Conservation (phyloP, 805 yeast genomes). For the Candida sonorensis region DNA sequence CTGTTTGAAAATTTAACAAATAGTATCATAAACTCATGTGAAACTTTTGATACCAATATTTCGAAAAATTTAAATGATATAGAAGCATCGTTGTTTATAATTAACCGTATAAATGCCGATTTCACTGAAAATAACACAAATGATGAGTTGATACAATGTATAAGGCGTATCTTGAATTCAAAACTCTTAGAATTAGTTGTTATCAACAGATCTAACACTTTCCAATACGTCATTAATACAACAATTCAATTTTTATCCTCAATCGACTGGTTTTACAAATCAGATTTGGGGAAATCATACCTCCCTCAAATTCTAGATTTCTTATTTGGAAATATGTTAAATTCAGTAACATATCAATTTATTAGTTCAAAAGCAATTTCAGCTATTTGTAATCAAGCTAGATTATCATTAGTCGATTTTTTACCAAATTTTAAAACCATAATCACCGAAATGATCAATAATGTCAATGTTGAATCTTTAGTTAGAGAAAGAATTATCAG, state of each 20-base stretch:
- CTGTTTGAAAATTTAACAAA: slow-evolving; percentile 39
- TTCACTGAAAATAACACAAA: slow-evolving; percentile 31
- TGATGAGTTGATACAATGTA: slow-evolving; percentile 11
- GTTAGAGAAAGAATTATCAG: slow-evolving; percentile 55
- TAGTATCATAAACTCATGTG: slow-evolving; percentile 24
- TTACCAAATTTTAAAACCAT: slow-evolving; percentile 44
- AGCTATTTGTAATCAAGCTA: slow-evolving; percentile 49
- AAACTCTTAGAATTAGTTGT: slow-evolving; percentile 22
- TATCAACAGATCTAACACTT: slow-evolving; percentile 5
- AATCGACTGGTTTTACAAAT: slow-evolving; percentile 52
- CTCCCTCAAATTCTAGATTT: slow-evolving; percentile 49
- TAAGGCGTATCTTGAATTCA: too few relatives aligned
- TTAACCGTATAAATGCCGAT: slow-evolving; percentile 51
- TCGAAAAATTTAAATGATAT: slow-evolving; percentile 30
- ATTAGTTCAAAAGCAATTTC: slow-evolving; percentile 51
- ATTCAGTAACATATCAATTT: slow-evolving; percentile 22
- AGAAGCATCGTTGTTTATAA: slow-evolving; percentile 57
- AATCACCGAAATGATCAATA: slow-evolving; percentile 39
- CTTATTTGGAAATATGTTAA: slow-evolving; percentile 28
- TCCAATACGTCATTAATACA: slow-evolving; percentile 35
- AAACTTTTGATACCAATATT: slow-evolving; percentile 9
- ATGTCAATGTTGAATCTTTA: slow-evolving; percentile 32
- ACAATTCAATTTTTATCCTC: slow-evolving; percentile 53
- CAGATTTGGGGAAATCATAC: slow-evolving; percentile 34
- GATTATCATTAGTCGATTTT: slow-evolving; percentile 32